Percentiles rank a stretch among this genome's conserved stretches.
Evolutionary conservation across 2,329 filamentous ascomycete genomes (phyloP).

Genomic region (Diaporthe citri): DNA sequence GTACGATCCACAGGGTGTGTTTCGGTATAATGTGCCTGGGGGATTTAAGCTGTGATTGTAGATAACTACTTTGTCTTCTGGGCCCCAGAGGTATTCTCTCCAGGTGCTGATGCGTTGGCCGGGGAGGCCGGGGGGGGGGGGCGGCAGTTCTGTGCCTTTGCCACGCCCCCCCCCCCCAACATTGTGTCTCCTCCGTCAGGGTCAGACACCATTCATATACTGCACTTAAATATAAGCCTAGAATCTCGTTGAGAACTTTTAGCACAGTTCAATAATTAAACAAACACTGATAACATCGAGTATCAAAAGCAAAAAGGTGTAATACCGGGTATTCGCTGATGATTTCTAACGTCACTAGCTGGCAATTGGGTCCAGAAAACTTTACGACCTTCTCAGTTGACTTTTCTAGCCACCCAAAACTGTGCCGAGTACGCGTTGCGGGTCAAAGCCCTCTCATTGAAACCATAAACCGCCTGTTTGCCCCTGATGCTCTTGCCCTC

Average conservation of each 20-base stretch:
- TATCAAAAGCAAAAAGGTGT: too few relatives aligned
- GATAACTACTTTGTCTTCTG: too few relatives aligned
- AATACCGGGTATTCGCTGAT: too few relatives aligned
- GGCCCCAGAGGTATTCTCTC: too few relatives aligned
- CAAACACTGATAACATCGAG: too few relatives aligned
- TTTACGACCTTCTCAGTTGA: background rate
- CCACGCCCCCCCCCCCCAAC: background rate
- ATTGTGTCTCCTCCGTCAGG: background rate
- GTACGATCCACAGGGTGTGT: conserved; percentile 17
- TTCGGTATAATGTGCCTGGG: conserved; percentile 14
- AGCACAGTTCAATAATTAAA: too few relatives aligned
- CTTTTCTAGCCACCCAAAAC: background rate
- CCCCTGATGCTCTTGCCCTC: background rate
- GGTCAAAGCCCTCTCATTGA: background rate
- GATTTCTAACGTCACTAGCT: too few relatives aligned
- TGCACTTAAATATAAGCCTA: too few relatives aligned
- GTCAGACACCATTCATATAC: background rate
- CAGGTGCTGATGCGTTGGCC: background rate
- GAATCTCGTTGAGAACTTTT: too few relatives aligned
- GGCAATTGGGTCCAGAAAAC: too few relatives aligned
- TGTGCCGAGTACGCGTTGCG: conserved; percentile 1
- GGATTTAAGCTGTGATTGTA: conserved; percentile 13
- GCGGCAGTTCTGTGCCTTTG: background rate
- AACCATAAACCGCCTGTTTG: background rate
- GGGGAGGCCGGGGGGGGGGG: background rate